Evolutionary conservation across 2,329 filamentous ascomycete species (phyloP), one percentile per base, ranked within the genome.

Genomic region (Exserohilum rostratum): DNA sequence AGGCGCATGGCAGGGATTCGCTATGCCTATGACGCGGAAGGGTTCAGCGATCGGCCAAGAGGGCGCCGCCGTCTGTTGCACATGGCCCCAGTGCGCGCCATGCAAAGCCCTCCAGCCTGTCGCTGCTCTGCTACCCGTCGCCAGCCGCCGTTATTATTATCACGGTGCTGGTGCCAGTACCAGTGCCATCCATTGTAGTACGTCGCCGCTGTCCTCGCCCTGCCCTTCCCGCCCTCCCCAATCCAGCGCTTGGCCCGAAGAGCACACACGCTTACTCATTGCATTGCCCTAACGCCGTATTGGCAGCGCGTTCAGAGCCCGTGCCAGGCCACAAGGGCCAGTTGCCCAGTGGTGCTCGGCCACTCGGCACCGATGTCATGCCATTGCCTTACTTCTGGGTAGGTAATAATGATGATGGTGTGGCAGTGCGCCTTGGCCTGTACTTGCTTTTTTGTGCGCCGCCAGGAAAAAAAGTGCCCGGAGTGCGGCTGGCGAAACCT

Each of bases 271-370:
- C 60, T 60, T 62, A 57, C 49, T 64, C 50, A 60, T 53, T 57
- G 56, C 50, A 60, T 55, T 57, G 56, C 49, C 48, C 27, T 45
- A 29, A 50, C 18, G 44, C 59, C 57, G 62, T 61, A 60, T 64
- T 52, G 53, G 47, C 22, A 49, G 49, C 54, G 54, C 58, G 54
- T 59, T 46, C 46, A 54, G 44, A 55, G 48, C 47, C 53, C 46
- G 39, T 47, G 46, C 63, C 56, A 62, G 56, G 58, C 62, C 50
- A 60, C 61, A 61, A 57, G 53, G 59, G 64, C 51, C 30, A 46
- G n/a, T 37, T 31, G 61, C 53, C 54, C 56, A 44, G 38, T 50
- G 42, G 47, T 51, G 48, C 51, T 54, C 56, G 57, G 55, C 52
- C 58, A 54, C 37, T 45, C 60, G 64, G 63, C 61, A 60, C 53